Conservation (phyloP, 2,329 filamentous ascomycete genomes). For the Pseudocercospora fuligena region DNA sequence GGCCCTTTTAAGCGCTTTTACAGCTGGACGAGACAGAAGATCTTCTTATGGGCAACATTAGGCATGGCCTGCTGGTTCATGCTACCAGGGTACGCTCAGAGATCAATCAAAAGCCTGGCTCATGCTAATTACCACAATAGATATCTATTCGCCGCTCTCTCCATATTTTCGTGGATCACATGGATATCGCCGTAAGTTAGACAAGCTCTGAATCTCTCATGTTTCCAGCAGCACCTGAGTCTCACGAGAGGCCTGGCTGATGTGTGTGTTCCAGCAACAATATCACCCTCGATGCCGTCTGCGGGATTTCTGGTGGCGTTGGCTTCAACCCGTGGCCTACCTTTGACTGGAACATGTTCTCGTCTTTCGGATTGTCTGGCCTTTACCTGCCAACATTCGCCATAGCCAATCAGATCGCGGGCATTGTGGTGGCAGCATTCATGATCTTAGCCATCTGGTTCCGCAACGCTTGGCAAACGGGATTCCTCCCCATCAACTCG, state of each 20-base stretch:
- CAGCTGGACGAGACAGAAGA: conserved; percentile 18
- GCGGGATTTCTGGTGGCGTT: conserved; percentile 11
- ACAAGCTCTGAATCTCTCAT: not conserved
- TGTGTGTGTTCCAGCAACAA: conserved; percentile 10
- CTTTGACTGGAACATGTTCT: conserved; percentile 83
- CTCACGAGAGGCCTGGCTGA: not conserved
- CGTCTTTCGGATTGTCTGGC: conserved; percentile 60
- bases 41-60: conserved; percentile 15
- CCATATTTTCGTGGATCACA: conserved; percentile 20
- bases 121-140: not conserved
- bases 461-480: conserved; percentile 75
- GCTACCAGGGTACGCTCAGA: conserved; percentile 12
- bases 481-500: conserved; percentile 84
- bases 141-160: conserved; percentile 13
- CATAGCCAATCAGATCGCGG: conserved; percentile 67
- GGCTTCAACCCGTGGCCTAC: conserved; percentile 57
- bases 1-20: conserved; percentile 17
- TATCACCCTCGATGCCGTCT: conserved; percentile 14
- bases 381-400: conserved; percentile 52
- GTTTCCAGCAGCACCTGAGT: not conserved
- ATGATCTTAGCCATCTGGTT: conserved; percentile 53
- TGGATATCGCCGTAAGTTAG: conserved; percentile 18
- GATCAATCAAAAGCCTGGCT: not conserved
- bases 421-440: conserved; percentile 43
- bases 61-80: conserved; percentile 12